Conservation (phyloP, 495 filamentous ascomycete genomes). For the Penicillium mononematosum region DNA sequence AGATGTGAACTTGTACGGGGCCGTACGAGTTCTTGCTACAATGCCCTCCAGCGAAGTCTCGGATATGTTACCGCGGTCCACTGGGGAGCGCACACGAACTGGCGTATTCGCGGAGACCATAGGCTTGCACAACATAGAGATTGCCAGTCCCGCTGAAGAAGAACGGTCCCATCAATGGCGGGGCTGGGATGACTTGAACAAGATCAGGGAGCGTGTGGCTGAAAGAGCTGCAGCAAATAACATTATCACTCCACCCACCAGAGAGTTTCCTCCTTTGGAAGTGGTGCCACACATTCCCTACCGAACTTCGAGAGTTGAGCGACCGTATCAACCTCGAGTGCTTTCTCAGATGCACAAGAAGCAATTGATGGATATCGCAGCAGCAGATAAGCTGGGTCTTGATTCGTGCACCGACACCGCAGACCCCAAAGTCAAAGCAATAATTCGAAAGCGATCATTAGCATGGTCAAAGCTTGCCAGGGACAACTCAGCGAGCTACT, state of each 20-base stretch:
- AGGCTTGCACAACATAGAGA: slow-evolving; percentile 46
- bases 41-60: slow-evolving; percentile 48
- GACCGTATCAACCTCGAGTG: slow-evolving; percentile 25
- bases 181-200: slow-evolving; percentile 28
- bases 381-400: not conserved
- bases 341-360: slow-evolving; percentile 20
- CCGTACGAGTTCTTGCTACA: slow-evolving; percentile 71
- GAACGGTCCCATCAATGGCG: slow-evolving; percentile 24
- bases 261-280: slow-evolving; percentile 30
- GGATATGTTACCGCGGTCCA: slow-evolving; percentile 49
- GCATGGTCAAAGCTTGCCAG: slow-evolving; percentile 29
- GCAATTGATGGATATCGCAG: slow-evolving; percentile 11
- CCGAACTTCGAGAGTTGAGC: slow-evolving; percentile 5
- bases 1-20: slow-evolving; percentile 43
- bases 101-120: slow-evolving; percentile 57
- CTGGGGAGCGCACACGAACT: slow-evolving; percentile 51
- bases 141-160: slow-evolving; percentile 36
- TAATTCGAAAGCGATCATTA: not conserved
- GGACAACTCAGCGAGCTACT: slow-evolving; percentile 27
- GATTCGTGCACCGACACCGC: not conserved
- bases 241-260: slow-evolving; percentile 37
- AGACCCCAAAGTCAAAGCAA: not conserved
- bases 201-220: slow-evolving; percentile 37
- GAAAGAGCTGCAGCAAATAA: slow-evolving; percentile 34
- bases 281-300: slow-evolving; percentile 24